These are phyloP conservation scores for Colletotrichum sp. DNA, from an alignment of 2,329 filamentous ascomycete genomes.

Conservation along the genomic window DNA sequence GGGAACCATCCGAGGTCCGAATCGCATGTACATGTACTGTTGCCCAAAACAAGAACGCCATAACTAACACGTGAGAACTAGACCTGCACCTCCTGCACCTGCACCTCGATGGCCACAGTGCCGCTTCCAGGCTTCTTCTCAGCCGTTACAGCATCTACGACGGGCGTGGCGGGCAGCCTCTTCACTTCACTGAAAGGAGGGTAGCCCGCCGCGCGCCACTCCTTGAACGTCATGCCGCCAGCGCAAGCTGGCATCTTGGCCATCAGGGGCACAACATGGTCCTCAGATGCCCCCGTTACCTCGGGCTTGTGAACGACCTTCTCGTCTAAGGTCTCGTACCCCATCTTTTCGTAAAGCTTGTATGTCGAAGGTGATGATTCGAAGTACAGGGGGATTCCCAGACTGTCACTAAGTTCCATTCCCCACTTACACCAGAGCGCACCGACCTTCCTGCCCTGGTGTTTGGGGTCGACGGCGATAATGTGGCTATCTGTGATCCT, in stretches of 20 bases:
- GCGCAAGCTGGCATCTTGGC: constrained; percentile 42
- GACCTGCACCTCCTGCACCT: constrained; percentile 9
- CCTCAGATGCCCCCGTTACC: constrained; percentile 35
- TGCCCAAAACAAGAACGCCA: background rate
- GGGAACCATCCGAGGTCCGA: background rate
- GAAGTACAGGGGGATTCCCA: constrained; percentile 48
- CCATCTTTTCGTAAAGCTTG: constrained; percentile 50
- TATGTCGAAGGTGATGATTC: constrained; percentile 48
- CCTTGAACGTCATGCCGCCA: constrained; percentile 35
- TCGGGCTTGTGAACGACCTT: constrained; percentile 43
- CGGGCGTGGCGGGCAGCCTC: background rate
- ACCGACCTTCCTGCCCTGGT: constrained; percentile 48
- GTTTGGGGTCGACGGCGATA: constrained; percentile 47
- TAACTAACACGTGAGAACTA: background rate
- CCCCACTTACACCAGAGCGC: constrained; percentile 46
- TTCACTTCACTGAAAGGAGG: constrained; percentile 16
- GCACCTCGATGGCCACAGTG: background rate
- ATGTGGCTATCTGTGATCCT: constrained; percentile 40
- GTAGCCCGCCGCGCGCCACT: constrained; percentile 32
- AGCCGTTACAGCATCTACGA: background rate
- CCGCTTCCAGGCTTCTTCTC: background rate
- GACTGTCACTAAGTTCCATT: constrained; percentile 37
- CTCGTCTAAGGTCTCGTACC: constrained; percentile 45
- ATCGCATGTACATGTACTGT: background rate
- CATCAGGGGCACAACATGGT: constrained; percentile 46